Conservation (phyloP, 306 rosid genomes). For the Datisca glomerata region DNA sequence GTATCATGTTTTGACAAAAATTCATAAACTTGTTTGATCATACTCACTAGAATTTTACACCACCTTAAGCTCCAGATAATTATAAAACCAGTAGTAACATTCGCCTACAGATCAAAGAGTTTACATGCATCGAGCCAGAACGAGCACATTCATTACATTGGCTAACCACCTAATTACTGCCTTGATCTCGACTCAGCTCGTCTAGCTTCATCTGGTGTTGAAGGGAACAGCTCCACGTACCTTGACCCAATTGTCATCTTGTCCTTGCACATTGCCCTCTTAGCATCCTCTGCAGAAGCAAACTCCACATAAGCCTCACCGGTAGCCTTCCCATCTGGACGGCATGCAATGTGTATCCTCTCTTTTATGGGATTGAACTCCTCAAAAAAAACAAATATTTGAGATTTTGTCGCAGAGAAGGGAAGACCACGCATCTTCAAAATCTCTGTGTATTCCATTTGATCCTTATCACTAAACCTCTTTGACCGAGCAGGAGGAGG, state of each 20-base stretch:
- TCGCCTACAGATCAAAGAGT: no score
- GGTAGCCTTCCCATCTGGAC: constrained; percentile 94
- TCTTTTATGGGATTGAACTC: constrained; percentile 71
- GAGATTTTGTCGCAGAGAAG: constrained; percentile 45
- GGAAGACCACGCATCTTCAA: constrained; percentile 98
- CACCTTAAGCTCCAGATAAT: no score
- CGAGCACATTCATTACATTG: no score
- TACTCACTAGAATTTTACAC: no score
- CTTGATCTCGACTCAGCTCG: constrained; percentile 94
- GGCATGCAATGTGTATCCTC: constrained; percentile 78
- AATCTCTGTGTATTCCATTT: constrained; percentile 90
- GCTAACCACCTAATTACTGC: constrained; percentile 37
- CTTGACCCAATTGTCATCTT: constrained; percentile 98
- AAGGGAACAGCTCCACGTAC: constrained; percentile 97
- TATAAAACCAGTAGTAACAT: no score
- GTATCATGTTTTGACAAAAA: no score
- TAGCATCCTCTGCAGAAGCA: constrained; percentile 75
- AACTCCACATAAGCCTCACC: constrained; percentile 98
- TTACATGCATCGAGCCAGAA: no score
- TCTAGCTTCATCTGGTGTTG: constrained; percentile 92
- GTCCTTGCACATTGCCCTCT: constrained; percentile 86
- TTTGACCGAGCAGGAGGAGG: constrained; percentile 84
- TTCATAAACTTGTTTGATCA: no score
- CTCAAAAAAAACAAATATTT: constrained; percentile 64
- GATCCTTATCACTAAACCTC: constrained; percentile 84